Evolutionary conservation across 2,329 filamentous ascomycete species (phyloP), one percentile per base, ranked within the genome.

Genomic region (Ceratocystiopsis brevicomis): DNA sequence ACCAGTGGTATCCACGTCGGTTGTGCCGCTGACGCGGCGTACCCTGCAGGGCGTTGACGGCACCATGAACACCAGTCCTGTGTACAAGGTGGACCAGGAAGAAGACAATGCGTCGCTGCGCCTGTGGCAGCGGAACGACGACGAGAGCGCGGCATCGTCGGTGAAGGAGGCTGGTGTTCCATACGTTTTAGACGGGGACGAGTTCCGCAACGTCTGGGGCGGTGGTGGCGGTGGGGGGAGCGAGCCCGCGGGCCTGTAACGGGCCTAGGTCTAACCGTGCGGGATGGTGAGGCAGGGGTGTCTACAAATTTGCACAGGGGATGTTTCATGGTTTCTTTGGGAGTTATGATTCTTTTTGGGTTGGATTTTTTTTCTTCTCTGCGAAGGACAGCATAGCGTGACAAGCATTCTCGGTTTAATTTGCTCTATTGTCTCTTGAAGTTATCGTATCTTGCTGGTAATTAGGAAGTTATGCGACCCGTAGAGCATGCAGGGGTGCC

Each of bases 131-230:
- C 41, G 37, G 12, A 41, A 38, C 10, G 46, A 41, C 19, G 47
- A 39, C 17, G 35, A 43, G 9, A 41, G 32, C 3, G 33, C 36
- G n/a, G 32, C 30, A 38, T 12, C 21, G 4, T 18, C 17, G 30
- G 32, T 14, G 5, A 38, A 37, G 14, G 35, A 38, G 14, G 36
- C 42, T 1, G 44, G 44, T 5, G 49, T 49, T 9, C 33, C 42
- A 5, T 52, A 51, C 40, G 49, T 49, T 25, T 39, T 50, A 16
- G 49, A 49, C 6, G 49, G 45, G 12, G 51, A 52, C 17, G 50
- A 50, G 35, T 48, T 50, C 32, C 44, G 46, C 10, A 49, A 52
- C 25, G 49, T 53, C 6, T 52, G 51, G 50, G 50, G 47, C 36
- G 41, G 40, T 10, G 41, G 45, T 10, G 41, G 37, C 2, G 32